phyloP scores from a whole-genome alignment of 202 grass and related monocot genomes.

The Thinopyrum obtusiflorum region DNA sequence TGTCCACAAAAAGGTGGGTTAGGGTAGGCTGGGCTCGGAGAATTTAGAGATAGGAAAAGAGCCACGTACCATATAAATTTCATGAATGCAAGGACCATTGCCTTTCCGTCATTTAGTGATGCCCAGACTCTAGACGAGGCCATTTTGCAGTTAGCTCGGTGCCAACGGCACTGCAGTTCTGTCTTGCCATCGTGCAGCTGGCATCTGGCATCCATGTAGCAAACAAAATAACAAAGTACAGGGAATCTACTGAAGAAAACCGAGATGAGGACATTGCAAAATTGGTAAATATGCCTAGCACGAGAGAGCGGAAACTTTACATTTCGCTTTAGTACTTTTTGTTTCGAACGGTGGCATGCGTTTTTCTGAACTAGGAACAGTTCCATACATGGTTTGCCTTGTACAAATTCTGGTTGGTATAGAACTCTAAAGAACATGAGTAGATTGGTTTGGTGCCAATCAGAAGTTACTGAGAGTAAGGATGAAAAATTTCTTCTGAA shows the following conservation, averaged over 20 bases:
- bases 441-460: neutral
- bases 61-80: conserved; percentile 32
- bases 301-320: neutral
- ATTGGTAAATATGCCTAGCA: neutral
- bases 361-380: too few species aligned
- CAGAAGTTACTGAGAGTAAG: neutral
- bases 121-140: neutral
- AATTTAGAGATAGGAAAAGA: conserved; percentile 31
- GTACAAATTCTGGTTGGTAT: neutral
- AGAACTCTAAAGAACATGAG: neutral
- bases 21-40: neutral
- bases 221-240: conserved; percentile 46
- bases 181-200: conserved; percentile 34
- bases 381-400: neutral
- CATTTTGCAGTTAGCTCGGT: conserved; percentile 24
- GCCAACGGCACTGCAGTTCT: conserved; percentile 27
- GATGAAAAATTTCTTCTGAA: neutral
- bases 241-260: conserved; percentile 29
- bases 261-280: neutral
- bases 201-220: conserved; percentile 31
- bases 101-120: conserved; percentile 31
- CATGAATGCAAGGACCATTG: conserved; percentile 42
- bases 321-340: neutral
- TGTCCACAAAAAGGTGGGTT: neutral
- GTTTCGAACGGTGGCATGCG: neutral